Conservation (phyloP, 192 early-diverging fungal genomes). For the Mortierella claussenii region DNA sequence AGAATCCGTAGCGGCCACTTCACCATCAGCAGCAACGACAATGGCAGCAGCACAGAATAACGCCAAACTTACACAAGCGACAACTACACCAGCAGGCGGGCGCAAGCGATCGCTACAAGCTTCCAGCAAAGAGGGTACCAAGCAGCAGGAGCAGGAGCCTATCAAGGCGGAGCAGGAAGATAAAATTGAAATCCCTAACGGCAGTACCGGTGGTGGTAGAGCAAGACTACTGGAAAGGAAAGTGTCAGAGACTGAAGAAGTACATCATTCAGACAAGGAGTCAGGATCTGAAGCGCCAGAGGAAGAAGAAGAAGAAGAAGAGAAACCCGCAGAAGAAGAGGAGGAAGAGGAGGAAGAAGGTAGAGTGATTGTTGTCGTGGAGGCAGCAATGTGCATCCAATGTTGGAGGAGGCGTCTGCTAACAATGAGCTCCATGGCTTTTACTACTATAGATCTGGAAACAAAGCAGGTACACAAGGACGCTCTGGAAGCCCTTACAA, state of each 20-base stretch:
- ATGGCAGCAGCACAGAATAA: not conserved
- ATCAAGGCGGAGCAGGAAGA: slow-evolving; percentile 29
- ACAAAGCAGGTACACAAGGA: slow-evolving; percentile 60
- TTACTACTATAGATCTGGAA: slow-evolving; percentile 46
- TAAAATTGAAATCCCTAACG: slow-evolving; percentile 17
- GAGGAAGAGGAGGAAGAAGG: slow-evolving; percentile 29
- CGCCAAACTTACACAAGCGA: not conserved
- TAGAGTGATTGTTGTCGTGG: too few species aligned
- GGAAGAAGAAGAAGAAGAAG: slow-evolving; percentile 22
- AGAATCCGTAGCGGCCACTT: not conserved
- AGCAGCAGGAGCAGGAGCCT: slow-evolving; percentile 10
- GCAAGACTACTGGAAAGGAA: slow-evolving; percentile 22
- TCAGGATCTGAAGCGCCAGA: slow-evolving; percentile 26
- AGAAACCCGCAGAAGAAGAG: slow-evolving; percentile 12
- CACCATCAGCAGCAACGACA: not conserved
- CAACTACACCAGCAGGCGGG: slow-evolving; percentile 8
- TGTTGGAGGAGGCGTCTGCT: not conserved
- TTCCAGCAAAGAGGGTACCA: not conserved
- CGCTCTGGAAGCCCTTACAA: slow-evolving; percentile 61
- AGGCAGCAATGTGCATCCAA: not conserved
- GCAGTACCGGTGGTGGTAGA: too few species aligned
- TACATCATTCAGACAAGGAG: slow-evolving; percentile 25
- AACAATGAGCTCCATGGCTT: too few species aligned
- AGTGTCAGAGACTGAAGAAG: slow-evolving; percentile 11
- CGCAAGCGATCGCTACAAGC: slow-evolving; percentile 41